Base-by-base conservation (phyloP, 768 basidiomycete species). In the Termitomyces sp. region DNA sequence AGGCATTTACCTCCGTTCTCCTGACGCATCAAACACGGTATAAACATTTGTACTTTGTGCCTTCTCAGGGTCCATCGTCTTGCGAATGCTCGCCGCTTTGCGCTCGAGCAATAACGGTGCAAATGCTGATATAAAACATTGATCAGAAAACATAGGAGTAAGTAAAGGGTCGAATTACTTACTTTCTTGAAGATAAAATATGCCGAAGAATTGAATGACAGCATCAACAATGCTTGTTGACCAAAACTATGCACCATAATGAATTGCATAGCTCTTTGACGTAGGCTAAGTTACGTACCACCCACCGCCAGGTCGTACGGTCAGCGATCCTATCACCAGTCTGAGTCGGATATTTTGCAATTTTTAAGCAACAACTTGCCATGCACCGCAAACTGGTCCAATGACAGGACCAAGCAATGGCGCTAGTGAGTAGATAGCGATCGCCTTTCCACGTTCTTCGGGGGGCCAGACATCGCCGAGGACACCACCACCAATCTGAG, bases 301-400 rank as follows among this genome's bases (percentile, higher is more conserved):
- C 85, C 86, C 86, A 89, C 66, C 84, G 73, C 87, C 87, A 89
- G 0, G 83, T 84, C 0, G 84, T 78, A 38, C 70, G 72, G 42
- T 87, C 73, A 0, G 82, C 81, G 28, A 90, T 79, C 76, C 77
- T 78, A 41, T 2, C 23, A 7, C 38, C 10, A 21, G 10, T 17
- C 17, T 43, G 15, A 37, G 26, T 33, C 42, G 21, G 17, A 15
- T 31, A 19, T 33, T 35, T 38, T 15, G 19, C 3, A 51, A 26
- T 45, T 21, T 14, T 40, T 53, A 35, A 15, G 30, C 4, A 3
- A 23, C 8, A 17, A 67, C 70, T 42, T 43, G 79, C 80, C 83
- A 86, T 23, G 81, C 82, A 5, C 84, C 86, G 23, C 80, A 79
- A 3, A 84, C 69, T 1, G 86, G 86, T 1, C 84, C 86, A 14